Percentiles rank a stretch among this genome's conserved stretches.
Evolutionary conservation across 192 early-diverging fungal genomes (phyloP).

Genomic region (Gigaspora rosea): DNA sequence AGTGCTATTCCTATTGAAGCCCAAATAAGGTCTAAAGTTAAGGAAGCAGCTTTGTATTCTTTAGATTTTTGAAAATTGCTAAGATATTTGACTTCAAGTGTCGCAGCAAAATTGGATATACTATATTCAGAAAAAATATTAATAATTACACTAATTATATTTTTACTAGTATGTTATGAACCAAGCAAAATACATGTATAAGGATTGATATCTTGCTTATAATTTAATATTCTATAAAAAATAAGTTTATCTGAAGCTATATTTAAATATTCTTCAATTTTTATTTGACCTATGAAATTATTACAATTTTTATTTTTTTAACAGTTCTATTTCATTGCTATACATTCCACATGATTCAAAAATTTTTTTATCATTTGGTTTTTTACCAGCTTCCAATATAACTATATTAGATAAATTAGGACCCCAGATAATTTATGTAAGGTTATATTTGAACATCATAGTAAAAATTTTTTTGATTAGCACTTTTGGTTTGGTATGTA

Average conservation of each 20-base stretch:
- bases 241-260: constrained; percentile 13
- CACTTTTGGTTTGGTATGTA: too few relatives aligned
- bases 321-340: not conserved
- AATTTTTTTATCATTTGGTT: constrained; percentile 9
- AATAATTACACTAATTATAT: constrained; percentile 6
- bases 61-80: constrained; percentile 1
- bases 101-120: not conserved
- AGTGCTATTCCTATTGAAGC: not conserved
- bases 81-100: constrained; percentile 6
- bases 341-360: constrained; percentile 12
- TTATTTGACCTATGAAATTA: not conserved
- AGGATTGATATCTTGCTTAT: not conserved
- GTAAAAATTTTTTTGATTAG: too few relatives aligned
- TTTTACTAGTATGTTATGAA: constrained; percentile 1
- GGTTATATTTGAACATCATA: too few relatives aligned
- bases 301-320: not conserved
- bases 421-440: too few relatives aligned
- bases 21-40: constrained; percentile 13
- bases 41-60: not conserved
- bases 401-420: constrained; percentile 27
- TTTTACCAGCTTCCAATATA: not conserved
- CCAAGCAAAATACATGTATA: not conserved
- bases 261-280: not conserved
- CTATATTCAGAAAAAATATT: not conserved
- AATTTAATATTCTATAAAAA: not conserved